These are phyloP conservation scores for Hypoxylon cercidicola DNA, from an alignment of 495 filamentous ascomycete species.

Conservation along the genomic window DNA sequence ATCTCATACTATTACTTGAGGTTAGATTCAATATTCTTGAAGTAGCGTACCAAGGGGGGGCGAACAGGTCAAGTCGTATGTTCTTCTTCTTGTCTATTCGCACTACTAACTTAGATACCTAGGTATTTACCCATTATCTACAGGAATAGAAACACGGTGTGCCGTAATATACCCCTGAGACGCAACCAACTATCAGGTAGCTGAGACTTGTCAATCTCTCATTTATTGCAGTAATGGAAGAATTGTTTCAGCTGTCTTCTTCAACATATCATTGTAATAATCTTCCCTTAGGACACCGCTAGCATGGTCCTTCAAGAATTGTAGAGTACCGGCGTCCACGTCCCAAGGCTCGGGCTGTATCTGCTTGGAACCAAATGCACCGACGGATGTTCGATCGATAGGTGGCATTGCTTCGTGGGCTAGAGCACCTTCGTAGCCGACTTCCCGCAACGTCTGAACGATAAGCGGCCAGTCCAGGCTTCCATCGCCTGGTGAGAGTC, in stretches of 20 bases:
- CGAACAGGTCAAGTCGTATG: too few relatives aligned
- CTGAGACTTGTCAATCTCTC: neutral
- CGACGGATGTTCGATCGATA: constrained; percentile 39
- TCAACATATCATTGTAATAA: constrained; percentile 42
- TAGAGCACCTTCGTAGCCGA: constrained; percentile 40
- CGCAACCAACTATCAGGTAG: neutral
- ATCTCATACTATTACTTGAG: too few relatives aligned
- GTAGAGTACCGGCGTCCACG: constrained; percentile 34
- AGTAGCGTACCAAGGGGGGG: too few relatives aligned
- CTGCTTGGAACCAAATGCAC: constrained; percentile 28
- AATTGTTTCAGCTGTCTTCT: constrained; percentile 35
- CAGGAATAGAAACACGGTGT: too few relatives aligned
- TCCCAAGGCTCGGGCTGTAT: constrained; percentile 33
- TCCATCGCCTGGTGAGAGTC: constrained; percentile 42
- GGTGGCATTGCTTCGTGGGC: constrained; percentile 44
- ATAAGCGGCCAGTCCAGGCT: constrained; percentile 39
- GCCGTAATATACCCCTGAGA: too few relatives aligned
- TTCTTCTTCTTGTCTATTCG: too few relatives aligned
- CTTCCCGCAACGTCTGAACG: constrained; percentile 33
- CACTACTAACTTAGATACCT: too few relatives aligned
- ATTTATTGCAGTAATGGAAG: constrained; percentile 31
- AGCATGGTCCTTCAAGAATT: constrained; percentile 45
- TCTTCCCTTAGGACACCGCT: constrained; percentile 42
- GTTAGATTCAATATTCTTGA: too few relatives aligned
- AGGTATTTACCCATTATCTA: too few relatives aligned